These are phyloP conservation scores for Chlorella sp. DNA, from an alignment of 139 green algal species.

Conservation along the genomic window DNA sequence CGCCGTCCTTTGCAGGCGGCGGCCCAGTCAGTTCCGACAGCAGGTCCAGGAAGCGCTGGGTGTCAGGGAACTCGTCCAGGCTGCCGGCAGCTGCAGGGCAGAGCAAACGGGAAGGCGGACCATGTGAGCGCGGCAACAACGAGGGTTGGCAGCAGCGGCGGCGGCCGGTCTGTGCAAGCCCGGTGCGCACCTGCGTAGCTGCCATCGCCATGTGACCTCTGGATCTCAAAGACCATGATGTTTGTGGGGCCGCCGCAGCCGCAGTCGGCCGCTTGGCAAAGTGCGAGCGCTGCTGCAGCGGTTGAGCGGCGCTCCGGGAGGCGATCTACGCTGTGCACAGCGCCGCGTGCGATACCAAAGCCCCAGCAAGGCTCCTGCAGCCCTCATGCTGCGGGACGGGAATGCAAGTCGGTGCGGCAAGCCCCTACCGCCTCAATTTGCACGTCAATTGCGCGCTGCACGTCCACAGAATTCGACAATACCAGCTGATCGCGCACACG, in stretches of 20 bases:
- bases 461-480: too few relatives aligned
- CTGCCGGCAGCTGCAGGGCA: constrained; percentile 1
- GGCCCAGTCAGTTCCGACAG: constrained; percentile 45
- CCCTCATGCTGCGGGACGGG: too few relatives aligned
- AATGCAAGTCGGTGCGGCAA: too few relatives aligned
- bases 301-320: too few relatives aligned
- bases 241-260: not conserved
- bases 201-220: not conserved
- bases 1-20: not conserved
- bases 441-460: too few relatives aligned
- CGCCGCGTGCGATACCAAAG: not conserved
- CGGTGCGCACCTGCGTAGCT: not conserved
- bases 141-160: not conserved
- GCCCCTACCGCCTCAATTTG: too few relatives aligned
- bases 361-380: not conserved
- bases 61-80: constrained; percentile 50
- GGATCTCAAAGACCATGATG: not conserved
- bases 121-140: not conserved
- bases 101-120: not conserved
- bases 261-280: not conserved
- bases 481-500: not conserved
- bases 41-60: constrained; percentile 54
- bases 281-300: not conserved
- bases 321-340: not conserved
- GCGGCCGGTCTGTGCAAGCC: not conserved